A percentile compares a stretch with the other conserved stretches of the same genome.
Evolutionary conservation across 2,329 filamentous ascomycete genomes (phyloP).

Genomic region (Curvularia hawaiiensis): DNA sequence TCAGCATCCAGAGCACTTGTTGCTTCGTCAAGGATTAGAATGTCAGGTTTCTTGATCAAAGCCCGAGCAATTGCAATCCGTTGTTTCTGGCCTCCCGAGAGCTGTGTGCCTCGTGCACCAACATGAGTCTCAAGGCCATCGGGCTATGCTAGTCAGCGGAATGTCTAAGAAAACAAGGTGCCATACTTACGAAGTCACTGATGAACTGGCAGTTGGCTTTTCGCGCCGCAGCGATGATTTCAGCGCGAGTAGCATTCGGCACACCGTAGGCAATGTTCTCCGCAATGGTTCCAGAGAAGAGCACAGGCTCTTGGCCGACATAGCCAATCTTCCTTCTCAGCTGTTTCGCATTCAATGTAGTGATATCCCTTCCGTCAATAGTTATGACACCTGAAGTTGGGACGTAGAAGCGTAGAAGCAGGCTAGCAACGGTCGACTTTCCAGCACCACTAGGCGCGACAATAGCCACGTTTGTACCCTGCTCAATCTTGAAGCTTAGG

Average conservation of each 20-base stretch:
- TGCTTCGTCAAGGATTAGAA: slow-evolving; percentile 92
- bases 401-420: slow-evolving; percentile 89
- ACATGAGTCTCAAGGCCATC: slow-evolving; percentile 94
- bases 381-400: slow-evolving; percentile 77
- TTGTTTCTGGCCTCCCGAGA: slow-evolving; percentile 97
- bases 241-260: slow-evolving; percentile 74
- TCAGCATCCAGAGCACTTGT: slow-evolving; percentile 96
- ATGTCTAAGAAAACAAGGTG: background rate
- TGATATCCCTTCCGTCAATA: slow-evolving; percentile 84
- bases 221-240: slow-evolving; percentile 85
- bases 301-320: slow-evolving; percentile 92
- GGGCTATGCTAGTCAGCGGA: slow-evolving; percentile 57
- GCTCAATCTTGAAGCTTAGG: slow-evolving; percentile 87
- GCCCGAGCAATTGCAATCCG: slow-evolving; percentile 96
- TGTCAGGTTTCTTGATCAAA: slow-evolving; percentile 93
- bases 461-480: slow-evolving; percentile 93
- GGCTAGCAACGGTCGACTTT: slow-evolving; percentile 93
- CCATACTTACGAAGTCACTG: slow-evolving; percentile 74
- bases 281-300: slow-evolving; percentile 83
- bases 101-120: slow-evolving; percentile 87
- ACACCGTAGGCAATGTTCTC: slow-evolving; percentile 93
- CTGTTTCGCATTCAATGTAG: slow-evolving; percentile 89
- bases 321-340: slow-evolving; percentile 90
- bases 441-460: slow-evolving; percentile 95
- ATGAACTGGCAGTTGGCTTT: slow-evolving; percentile 98